phyloP scores from a whole-genome alignment of 106 monocot species.

The Chionographis japonica region DNA sequence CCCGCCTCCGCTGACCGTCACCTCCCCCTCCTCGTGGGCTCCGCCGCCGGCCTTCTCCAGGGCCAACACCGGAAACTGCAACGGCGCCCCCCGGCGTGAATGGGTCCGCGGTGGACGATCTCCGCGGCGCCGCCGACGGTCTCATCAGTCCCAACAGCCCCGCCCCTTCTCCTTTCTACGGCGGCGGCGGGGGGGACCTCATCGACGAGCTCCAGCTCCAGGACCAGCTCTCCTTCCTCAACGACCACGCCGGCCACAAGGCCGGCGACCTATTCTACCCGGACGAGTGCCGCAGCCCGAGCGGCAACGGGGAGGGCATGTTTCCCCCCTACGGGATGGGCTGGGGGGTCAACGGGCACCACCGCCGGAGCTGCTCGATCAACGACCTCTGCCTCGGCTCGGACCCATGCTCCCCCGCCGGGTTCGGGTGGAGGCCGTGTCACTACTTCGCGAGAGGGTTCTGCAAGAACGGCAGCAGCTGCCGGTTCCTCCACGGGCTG shows the following conservation, averaged over 20 bases:
- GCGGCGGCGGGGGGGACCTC: conserved; percentile 17
- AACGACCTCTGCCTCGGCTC: conserved; percentile 33
- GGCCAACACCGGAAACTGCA: conserved; percentile 5
- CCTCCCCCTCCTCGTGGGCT: conserved; percentile 22
- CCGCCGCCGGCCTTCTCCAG: conserved; percentile 12
- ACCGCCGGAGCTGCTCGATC: conserved; percentile 28
- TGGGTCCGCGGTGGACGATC: conserved; percentile 10
- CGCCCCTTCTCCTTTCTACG: conserved; percentile 9
- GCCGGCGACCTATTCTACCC: conserved; percentile 14
- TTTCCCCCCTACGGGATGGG: conserved; percentile 18
- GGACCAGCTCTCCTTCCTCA: conserved; percentile 54
- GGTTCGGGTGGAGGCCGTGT: conserved; percentile 70
- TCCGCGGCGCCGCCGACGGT: conserved; percentile 13
- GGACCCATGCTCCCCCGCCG: conserved; percentile 15
- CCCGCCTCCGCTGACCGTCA: conserved; percentile 3
- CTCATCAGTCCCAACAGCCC: conserved; percentile 13
- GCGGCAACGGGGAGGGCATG: conserved; percentile 19
- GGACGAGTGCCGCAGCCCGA: conserved; percentile 35
- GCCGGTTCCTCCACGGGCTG: conserved; percentile 66
- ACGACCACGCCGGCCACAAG: conserved; percentile 16
- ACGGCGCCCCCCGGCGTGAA: neutral
- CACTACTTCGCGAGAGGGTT: conserved; percentile 81
- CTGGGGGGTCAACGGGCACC: conserved; percentile 14
- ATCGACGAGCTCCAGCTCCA: conserved; percentile 43
- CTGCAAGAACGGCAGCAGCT: conserved; percentile 84